Evolutionary conservation across 2,329 filamentous ascomycete species (phyloP).

Genomic region (Ophiosphaerella korrae): DNA sequence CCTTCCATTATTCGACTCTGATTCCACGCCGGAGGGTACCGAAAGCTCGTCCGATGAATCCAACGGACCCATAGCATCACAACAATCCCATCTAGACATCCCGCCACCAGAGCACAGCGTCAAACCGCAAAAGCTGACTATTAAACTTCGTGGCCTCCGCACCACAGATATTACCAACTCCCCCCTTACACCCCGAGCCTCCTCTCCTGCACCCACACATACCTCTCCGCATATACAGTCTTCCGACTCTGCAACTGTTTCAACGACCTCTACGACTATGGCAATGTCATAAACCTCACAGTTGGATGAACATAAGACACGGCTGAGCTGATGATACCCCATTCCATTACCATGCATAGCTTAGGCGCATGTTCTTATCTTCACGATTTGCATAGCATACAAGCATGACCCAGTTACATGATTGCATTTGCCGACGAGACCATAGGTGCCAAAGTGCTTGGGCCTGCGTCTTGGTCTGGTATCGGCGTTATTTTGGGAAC

Average conservation of each 20-base stretch:
- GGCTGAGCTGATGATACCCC: conserved; percentile 25
- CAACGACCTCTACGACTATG: conserved; percentile 8
- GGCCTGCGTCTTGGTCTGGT: conserved; percentile 34
- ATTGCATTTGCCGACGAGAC: conserved; percentile 33
- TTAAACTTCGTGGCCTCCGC: conserved; percentile 39
- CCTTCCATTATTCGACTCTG: conserved; percentile 52
- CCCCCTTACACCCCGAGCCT: conserved; percentile 21
- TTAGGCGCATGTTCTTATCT: conserved; percentile 30
- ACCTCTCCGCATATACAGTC: conserved; percentile 3
- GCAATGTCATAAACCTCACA: conserved; percentile 11
- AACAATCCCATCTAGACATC: conserved; percentile 29
- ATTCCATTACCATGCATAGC: conserved; percentile 28
- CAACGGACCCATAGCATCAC: conserved; percentile 32
- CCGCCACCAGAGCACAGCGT: conserved; percentile 18
- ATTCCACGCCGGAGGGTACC: conserved; percentile 42
- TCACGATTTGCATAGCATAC: conserved; percentile 39
- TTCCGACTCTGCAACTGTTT: conserved; percentile 1
- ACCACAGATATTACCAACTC: conserved; percentile 30
- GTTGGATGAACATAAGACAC: conserved; percentile 12
- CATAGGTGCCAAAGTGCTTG: conserved; percentile 47
- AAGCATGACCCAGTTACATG: conserved; percentile 29
- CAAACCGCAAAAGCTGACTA: conserved; percentile 37
- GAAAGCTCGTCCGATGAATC: conserved; percentile 46
- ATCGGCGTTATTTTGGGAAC: conserved; percentile 31
- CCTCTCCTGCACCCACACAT: conserved; percentile 20